Conservation (phyloP, 352 stramenopile species). For the Peronospora destructor region DNA sequence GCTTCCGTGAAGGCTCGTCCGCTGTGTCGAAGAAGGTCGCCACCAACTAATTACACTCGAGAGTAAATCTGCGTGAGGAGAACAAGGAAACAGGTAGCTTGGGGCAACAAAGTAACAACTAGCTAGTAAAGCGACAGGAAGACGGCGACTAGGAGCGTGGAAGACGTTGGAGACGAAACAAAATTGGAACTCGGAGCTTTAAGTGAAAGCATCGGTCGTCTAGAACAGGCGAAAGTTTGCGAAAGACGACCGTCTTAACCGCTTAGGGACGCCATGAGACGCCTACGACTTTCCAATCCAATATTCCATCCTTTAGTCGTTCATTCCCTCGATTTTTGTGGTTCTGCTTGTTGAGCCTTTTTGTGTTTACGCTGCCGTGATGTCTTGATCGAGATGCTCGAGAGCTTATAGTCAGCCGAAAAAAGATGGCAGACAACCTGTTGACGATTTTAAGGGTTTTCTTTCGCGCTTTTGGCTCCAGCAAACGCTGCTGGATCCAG, state of each 20-base stretch:
- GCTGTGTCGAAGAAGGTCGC: constrained; percentile 86
- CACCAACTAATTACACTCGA: constrained; percentile 71
- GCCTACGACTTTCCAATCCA: constrained; percentile 33
- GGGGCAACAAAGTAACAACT: constrained; percentile 33
- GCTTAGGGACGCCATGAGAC: constrained; percentile 14
- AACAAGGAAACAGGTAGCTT: constrained; percentile 28
- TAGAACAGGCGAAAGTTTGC: constrained; percentile 18
- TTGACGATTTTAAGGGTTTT: constrained; percentile 80
- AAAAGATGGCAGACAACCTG: constrained; percentile 58
- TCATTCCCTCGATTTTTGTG: constrained; percentile 17
- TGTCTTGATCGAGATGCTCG: constrained; percentile 66
- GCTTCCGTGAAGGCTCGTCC: constrained; percentile 93
- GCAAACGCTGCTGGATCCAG: too few species aligned
- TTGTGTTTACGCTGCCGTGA: constrained; percentile 5
- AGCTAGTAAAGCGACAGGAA: constrained; percentile 33
- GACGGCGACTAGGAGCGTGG: constrained; percentile 19
- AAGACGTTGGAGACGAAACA: constrained; percentile 17
- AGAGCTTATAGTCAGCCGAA: constrained; percentile 76
- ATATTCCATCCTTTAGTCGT: constrained; percentile 38
- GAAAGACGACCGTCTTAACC: constrained; percentile 6
- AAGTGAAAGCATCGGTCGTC: constrained; percentile 5
- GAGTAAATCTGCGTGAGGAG: constrained; percentile 10
- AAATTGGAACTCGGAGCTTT: constrained; percentile 15
- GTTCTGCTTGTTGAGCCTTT: constrained; percentile 6
- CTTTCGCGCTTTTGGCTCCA: neutral